These are phyloP conservation scores for Diaporthe ilicicola DNA, from an alignment of 2,329 filamentous ascomycete genomes.

Conservation along the genomic window DNA sequence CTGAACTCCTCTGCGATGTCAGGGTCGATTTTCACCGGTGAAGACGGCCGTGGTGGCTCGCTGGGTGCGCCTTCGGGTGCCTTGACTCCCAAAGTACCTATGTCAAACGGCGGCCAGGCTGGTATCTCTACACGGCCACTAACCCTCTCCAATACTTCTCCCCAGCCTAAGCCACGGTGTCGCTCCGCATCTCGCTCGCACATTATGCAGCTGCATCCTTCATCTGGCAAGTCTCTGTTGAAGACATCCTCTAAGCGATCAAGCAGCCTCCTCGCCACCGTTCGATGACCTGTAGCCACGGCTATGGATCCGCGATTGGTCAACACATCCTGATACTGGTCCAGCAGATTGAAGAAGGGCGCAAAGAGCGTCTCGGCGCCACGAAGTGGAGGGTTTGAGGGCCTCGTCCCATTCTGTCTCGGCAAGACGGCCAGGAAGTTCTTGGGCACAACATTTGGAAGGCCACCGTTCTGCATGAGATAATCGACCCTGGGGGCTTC, in stretches of 20 bases:
- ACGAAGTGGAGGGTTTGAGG: conserved; percentile 70
- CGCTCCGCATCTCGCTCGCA: conserved; percentile 72
- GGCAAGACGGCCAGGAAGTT: conserved; percentile 74
- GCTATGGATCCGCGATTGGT: conserved; percentile 87
- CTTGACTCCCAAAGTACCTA: conserved; percentile 68
- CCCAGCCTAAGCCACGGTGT: conserved; percentile 85
- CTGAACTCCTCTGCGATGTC: conserved; percentile 94
- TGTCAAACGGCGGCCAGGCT: conserved; percentile 86
- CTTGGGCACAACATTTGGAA: conserved; percentile 76
- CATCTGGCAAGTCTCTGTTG: conserved; percentile 85
- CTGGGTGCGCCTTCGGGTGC: conserved; percentile 72
- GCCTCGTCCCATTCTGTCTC: conserved; percentile 62
- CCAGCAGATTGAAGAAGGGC: conserved; percentile 82
- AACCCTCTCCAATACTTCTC: conserved; percentile 92
- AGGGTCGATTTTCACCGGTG: conserved; percentile 81
- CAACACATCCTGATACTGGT: conserved; percentile 86
- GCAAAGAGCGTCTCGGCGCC: conserved; percentile 81
- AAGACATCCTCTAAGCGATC: conserved; percentile 95
- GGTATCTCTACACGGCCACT: conserved; percentile 88
- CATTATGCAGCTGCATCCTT: conserved; percentile 87
- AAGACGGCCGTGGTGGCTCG: conserved; percentile 62
- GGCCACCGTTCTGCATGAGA: conserved; percentile 85
- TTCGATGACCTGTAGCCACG: conserved; percentile 93
- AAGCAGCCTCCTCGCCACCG: conserved; percentile 87
- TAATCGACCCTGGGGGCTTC: conserved; percentile 90